Evolutionary conservation across 148 eudicot species (phyloP), one percentile per base, ranked within the genome.

Genomic region (Dianthus caryophyllus): DNA sequence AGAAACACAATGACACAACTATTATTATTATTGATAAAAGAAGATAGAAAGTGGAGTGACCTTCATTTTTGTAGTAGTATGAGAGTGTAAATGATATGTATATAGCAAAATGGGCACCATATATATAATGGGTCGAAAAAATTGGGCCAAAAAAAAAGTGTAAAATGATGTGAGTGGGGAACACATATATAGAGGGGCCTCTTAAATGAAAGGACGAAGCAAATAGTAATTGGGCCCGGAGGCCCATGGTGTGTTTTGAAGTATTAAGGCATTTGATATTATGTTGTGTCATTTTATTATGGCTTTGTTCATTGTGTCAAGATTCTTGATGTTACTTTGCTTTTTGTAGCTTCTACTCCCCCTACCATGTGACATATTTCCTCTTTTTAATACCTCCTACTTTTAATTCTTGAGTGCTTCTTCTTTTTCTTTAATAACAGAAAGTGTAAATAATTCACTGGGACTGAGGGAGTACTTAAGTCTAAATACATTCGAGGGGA

Each of bases 281-380:
- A 15, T 55, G 64, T 65, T 65, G 70, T 68, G 70, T 72, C 47
- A 24, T 55, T 56, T n/a, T n/a, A n/a, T n/a, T 7, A 65, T 72
- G 75, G 48, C 49, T 39, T 61, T 61, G 49, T 22, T 72, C 69
- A 51, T 39, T 56, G 41, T 56, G 75, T 49, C 64, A 1, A 65
- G 75, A 72, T 65, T 65, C 70, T 72, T 29, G 56, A 65, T 65
- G 41, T 44, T 52, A 64, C 29, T 17, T 44, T 11, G n/a, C n/a
- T n/a, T n/a, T n/a, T n/a, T n/a, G n/a, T n/a, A n/a, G n/a, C n/a
- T n/a, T n/a, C n/a, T 25, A n/a, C 29, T 51, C 7, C 30, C 62
- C 61, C 61, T 71, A 64, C 75, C 75, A 71, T 61, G 75, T 71
- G 75, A 64, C 22, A 16, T 9, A 6, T 1, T 33, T 33, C 3